These are phyloP conservation scores for Calonectria naviculata DNA, from an alignment of 2,329 filamentous ascomycete genomes.

Conservation along the genomic window DNA sequence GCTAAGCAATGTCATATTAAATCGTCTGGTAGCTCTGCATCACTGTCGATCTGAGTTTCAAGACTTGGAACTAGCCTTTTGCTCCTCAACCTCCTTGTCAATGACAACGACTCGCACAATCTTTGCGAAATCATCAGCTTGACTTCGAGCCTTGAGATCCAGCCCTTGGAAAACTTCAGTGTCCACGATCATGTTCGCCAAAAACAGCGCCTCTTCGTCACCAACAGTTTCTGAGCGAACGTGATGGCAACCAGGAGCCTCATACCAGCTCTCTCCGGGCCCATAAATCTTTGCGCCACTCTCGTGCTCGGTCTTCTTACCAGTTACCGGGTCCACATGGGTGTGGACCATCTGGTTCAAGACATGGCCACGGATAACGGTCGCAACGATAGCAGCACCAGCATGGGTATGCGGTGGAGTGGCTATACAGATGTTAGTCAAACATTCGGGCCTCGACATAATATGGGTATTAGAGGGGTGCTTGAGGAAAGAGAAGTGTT, in stretches of 20 bases:
- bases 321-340: constrained; percentile 18
- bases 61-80: not conserved
- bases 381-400: constrained; percentile 24
- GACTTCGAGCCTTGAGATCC: constrained; percentile 9
- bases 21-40: too few species aligned
- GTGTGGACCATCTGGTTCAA: constrained; percentile 30
- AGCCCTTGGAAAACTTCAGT: constrained; percentile 24
- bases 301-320: constrained; percentile 10
- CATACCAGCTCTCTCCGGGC: constrained; percentile 30
- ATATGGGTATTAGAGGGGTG: too few species aligned
- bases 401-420: constrained; percentile 29
- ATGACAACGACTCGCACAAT: constrained; percentile 25
- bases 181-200: constrained; percentile 26
- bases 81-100: constrained; percentile 27
- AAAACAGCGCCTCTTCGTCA: constrained; percentile 23
- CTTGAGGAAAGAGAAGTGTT: not conserved
- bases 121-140: constrained; percentile 22
- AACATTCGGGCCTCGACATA: too few species aligned
- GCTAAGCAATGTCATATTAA: too few species aligned
- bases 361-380: constrained; percentile 25
- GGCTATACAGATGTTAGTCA: not conserved
- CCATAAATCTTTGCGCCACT: constrained; percentile 27
- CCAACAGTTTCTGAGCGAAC: constrained; percentile 29
- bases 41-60: not conserved
- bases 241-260: constrained; percentile 31